Evolutionary conservation across 1,139 yeast genomes (phyloP), one percentile per base, ranked within the genome.

Genomic region (Candida buenavistaensis): DNA sequence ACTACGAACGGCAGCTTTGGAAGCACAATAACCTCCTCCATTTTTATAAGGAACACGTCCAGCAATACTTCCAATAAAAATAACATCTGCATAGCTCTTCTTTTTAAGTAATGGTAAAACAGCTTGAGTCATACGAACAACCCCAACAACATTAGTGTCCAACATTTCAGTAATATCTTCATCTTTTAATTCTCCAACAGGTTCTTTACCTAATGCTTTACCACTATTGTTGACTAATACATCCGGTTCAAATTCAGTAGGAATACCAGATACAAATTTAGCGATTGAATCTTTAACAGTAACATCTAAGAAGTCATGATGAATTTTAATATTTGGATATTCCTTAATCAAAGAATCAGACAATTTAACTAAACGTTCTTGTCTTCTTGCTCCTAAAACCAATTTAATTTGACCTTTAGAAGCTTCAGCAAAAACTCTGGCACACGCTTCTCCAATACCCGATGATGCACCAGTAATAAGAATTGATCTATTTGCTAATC

Each of bases 171-270:
- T 69, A 32, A 85, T 67, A 46, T 84, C 92, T 2, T 60, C 58
- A 17, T 64, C 63, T 2, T 58, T 52, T 37, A 84, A 72, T 2
- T 64, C 64, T 10, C 92, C 94, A 19, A 85, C 85, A 26, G 60
- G 55, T 21, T 76, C 89, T 30, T 63, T 62, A 16, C 95, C 95
- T 32, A 78, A 64, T 2, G 92, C 95, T 59, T 82, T 75, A 26
- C 95, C 95, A 6, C 95, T 94, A 54, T 86, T 87, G 66, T 87
- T 87, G 42, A 87, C 64, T 38, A 87, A 68, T 23, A 87, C 75
- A 54, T 80, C 87, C 42, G 80, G 71, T 43, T 75, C 78, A 50
- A 77, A 79, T 23, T 75, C 83, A 21, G 47, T 47, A 5, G 86
- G 87, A 32, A 79, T 54, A 11, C 46, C 45, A 3, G 60, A 57